Base-by-base conservation (phyloP, 306 rosid genomes). In the Chamaecrista fasciculata region DNA sequence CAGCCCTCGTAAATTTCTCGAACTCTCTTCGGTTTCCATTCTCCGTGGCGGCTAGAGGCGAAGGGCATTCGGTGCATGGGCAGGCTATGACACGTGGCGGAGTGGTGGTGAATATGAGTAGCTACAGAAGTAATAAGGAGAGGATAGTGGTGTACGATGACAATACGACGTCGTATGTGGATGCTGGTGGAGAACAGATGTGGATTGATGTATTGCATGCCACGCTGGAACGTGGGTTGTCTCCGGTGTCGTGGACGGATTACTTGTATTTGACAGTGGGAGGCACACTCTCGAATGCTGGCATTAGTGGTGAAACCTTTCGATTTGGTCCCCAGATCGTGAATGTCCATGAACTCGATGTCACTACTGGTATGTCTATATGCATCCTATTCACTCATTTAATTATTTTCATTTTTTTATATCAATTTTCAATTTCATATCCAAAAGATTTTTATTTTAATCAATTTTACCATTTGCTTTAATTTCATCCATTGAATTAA, bases 271-370 rank as follows among this genome's bases (percentile, higher is more conserved):
- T 86, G 18, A 82, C 78, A 0, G 86, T 85, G 9, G 95, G 95
- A 0, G 95, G 95, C 3, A 88, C 91, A 0, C 79, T 88, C 48
- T 85, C 87, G 14, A 85, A 85, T 26, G 95, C 95, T 10, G 91
- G 95, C 44, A 81, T 88, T 18, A 79, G 89, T 15, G 91, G 95
- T 10, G 87, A 81, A 46, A 36, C 84, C 8, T 86, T 88, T 46
- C 78, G 72, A 1, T 70, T 68, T 16, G 91, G 95, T 4, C 95
- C 95, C 73, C 87, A 88, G 44, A 81, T 82, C 47, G 69, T 34
- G 71, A 86, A 86, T 57, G 86, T 89, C 28, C 1, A 57, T 44
- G 90, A 87, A 62, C 28, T 87, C 5, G 94, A 87, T 24, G 85
- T 87, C 31, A 7, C 85, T 56, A 88, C 89, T 0, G 95, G 90